Percentiles rank a stretch among this genome's conserved stretches.
Evolutionary conservation across 495 filamentous ascomycete genomes (phyloP).

Genomic region (Aspergillus homomorphus): DNA sequence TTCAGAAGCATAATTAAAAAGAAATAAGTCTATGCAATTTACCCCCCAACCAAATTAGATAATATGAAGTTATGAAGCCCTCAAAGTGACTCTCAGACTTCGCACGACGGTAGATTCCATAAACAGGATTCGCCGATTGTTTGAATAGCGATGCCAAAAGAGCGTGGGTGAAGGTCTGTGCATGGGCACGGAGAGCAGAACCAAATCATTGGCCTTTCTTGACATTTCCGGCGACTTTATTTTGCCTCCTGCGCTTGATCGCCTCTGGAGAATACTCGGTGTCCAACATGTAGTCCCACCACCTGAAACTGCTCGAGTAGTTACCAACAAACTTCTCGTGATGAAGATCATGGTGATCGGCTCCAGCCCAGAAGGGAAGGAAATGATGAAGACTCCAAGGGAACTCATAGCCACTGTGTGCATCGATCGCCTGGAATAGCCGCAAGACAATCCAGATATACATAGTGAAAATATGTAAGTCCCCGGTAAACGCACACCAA

Average conservation of each 20-base stretch:
- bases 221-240: constrained; percentile 60
- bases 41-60: not conserved
- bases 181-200: not conserved
- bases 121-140: not conserved
- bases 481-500: constrained; percentile 77
- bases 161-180: not conserved
- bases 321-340: constrained; percentile 98
- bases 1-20: not conserved
- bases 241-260: constrained; percentile 76
- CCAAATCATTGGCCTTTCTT: constrained; percentile 50
- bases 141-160: not conserved
- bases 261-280: constrained; percentile 91
- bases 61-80: not conserved
- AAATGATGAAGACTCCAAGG: constrained; percentile 95
- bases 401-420: constrained; percentile 96
- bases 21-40: not conserved
- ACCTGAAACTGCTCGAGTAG: constrained; percentile 95
- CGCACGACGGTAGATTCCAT: not conserved
- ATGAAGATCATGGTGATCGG: constrained; percentile 92
- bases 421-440: constrained; percentile 96
- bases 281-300: constrained; percentile 95
- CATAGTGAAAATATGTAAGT: constrained; percentile 95
- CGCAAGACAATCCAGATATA: constrained; percentile 94
- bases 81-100: not conserved
- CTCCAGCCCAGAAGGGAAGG: constrained; percentile 97